Evolutionary conservation across 2,329 filamentous ascomycete genomes (phyloP), one percentile per base, ranked within the genome.

Genomic region (Stachybotrys chlorohalonatus): DNA sequence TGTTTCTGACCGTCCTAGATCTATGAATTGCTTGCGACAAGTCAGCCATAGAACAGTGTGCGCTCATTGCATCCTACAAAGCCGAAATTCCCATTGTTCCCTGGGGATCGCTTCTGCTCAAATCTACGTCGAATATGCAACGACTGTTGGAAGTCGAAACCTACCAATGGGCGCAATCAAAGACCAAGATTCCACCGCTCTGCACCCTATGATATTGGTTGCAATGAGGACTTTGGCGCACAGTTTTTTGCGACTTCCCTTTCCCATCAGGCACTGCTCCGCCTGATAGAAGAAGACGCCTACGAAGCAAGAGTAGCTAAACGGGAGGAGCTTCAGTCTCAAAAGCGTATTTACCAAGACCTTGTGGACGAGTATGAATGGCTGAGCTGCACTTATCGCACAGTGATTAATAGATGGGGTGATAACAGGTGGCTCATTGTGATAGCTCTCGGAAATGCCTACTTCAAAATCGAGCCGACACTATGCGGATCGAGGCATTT

Each of bases 21-120:
- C 62, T 86, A 0, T 86, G 83, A 83, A 62, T 81, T 7, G 78
- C 77, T 0, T 74, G 77, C 36, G 83, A 86, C 56, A 75, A 68
- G 52, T 69, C 69, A 5, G 75, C 75, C 1, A 68, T 72, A 2
- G n/a, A 46, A 0, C 54, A 65, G 0, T 68, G 72, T 30, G 66
- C 70, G 0, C 56, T 80, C 1, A 60, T 86, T 0, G n/a, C 7
- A 0, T 64, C 79, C 0, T 85, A 81, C 57, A 60, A 70, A 13
- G 72, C 75, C 0, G 72, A 73, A 2, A 63, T 85, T 3, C 68
- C 72, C 0, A 2, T 52, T 0, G 49, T 57, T 0, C 52, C 75
- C 0, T 68, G 81, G 1, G 62, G 75, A 8, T 67, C 65, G 3
- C 67, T 85, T 0, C 54, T 78, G 0, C 66, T 85, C 1, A 72